Percentiles rank a stretch among this genome's conserved stretches.
Conservation (phyloP, 345 rosid genomes). For the Hypericum androsaemum region DNA sequence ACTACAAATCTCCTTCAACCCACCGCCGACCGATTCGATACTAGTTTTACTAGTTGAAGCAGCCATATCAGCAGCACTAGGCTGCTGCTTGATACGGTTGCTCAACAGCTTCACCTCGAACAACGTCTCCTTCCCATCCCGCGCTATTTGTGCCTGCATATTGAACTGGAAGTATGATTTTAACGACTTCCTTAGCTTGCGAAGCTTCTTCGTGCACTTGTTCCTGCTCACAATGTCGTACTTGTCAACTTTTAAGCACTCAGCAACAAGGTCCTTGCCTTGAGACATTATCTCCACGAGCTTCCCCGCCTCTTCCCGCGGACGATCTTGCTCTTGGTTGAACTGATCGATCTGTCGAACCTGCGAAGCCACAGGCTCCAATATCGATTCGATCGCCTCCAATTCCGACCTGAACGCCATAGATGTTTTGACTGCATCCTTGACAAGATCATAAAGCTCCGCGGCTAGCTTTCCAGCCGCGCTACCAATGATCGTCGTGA, state of each 20-base stretch:
- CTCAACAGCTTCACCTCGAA: conserved; percentile 1
- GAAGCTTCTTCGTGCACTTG: conserved; percentile 7
- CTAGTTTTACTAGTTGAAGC: neutral
- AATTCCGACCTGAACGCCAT: conserved; percentile 2
- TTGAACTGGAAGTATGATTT: neutral
- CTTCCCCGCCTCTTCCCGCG: neutral
- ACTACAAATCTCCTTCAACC: neutral
- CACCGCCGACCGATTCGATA: neutral
- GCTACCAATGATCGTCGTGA: no score
- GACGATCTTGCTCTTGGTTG: conserved; percentile 11
- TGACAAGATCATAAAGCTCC: no score
- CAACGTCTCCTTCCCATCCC: conserved; percentile 8
- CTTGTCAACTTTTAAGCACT: conserved; percentile 6
- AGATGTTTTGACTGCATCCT: no score
- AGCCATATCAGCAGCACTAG: neutral
- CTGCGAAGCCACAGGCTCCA: neutral
- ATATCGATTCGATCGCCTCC: neutral
- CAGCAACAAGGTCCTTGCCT: neutral
- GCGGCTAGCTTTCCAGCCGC: no score
- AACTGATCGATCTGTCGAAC: neutral
- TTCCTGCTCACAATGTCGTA: conserved; percentile 4
- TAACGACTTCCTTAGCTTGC: conserved; percentile 6
- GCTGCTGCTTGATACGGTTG: neutral
- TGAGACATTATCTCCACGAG: neutral
- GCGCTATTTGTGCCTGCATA: neutral